phyloP scores from a whole-genome alignment of 2,329 filamentous ascomycete species.

The Gliomastix tumulicola region DNA sequence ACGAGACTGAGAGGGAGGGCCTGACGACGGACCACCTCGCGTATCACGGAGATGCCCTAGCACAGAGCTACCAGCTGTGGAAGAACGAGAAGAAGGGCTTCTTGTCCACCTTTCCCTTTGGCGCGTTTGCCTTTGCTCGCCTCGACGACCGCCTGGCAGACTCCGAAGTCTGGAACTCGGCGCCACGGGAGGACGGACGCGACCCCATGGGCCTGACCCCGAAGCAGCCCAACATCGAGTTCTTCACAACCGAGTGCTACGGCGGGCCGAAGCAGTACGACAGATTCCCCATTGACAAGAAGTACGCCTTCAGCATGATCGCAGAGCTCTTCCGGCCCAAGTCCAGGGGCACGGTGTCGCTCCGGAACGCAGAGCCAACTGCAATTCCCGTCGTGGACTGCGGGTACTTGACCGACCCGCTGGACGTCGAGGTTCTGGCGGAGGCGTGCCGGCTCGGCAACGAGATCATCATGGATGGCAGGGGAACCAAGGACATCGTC shows the following conservation, averaged over 20 bases:
- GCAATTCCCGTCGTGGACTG: constrained; percentile 51
- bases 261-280: constrained; percentile 52
- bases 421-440: constrained; percentile 47
- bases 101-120: constrained; percentile 56
- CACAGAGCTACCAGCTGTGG: constrained; percentile 45
- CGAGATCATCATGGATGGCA: constrained; percentile 31
- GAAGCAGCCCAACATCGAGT: constrained; percentile 53
- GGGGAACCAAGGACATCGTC: constrained; percentile 49
- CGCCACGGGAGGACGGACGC: constrained; percentile 38
- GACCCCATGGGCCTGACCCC: constrained; percentile 56
- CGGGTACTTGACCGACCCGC: constrained; percentile 46
- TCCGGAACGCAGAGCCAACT: constrained; percentile 38
- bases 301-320: constrained; percentile 52
- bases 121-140: constrained; percentile 54
- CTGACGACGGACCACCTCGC: constrained; percentile 47
- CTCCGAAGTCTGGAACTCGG: constrained; percentile 45
- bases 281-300: constrained; percentile 42
- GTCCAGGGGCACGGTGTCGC: constrained; percentile 46
- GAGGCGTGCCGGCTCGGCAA: constrained; percentile 35
- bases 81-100: constrained; percentile 51
- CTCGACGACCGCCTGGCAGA: constrained; percentile 51
- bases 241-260: constrained; percentile 57
- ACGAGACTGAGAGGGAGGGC: constrained; percentile 44
- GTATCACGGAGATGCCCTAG: constrained; percentile 45
- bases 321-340: constrained; percentile 50